phyloP scores from a whole-genome alignment of 768 basidiomycete genomes.

The Lactarius hatsudake region DNA sequence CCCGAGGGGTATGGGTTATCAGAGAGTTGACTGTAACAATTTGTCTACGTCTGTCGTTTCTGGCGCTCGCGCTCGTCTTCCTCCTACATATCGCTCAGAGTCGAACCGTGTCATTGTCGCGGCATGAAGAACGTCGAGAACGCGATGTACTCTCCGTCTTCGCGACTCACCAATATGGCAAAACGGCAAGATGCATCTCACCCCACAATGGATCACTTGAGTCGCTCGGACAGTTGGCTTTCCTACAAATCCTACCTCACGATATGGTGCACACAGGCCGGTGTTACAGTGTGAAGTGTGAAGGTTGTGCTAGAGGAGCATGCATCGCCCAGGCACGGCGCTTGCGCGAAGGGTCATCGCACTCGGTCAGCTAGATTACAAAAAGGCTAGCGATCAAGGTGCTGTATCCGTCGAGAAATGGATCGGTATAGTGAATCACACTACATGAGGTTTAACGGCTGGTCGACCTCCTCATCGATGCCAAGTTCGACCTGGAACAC shows the following conservation, averaged over 20 bases:
- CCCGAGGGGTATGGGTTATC: no score
- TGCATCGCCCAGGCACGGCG: constrained; percentile 8
- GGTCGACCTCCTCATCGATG: constrained; percentile 32
- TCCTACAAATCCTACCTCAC: not conserved
- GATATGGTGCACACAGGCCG: not conserved
- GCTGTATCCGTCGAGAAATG: not conserved
- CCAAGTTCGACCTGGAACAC: constrained; percentile 34
- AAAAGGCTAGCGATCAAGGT: not conserved
- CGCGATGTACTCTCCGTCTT: no score
- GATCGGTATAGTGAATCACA: not conserved
- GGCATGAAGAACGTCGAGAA: no score
- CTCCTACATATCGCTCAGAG: no score
- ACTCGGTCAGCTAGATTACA: not conserved
- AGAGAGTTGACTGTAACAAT: no score
- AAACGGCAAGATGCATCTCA: no score
- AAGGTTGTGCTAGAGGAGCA: not conserved
- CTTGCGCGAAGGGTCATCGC: constrained; percentile 15
- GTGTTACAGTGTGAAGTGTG: constrained; percentile 8
- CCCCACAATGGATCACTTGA: constrained; percentile 9
- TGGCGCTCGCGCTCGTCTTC: no score
- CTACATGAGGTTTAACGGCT: constrained; percentile 14
- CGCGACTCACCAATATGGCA: no score
- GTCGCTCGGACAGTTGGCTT: constrained; percentile 31
- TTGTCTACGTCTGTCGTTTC: no score
- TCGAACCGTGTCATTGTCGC: no score